Evolutionary conservation across 306 rosid species (phyloP), one percentile per base, ranked within the genome.

Genomic region (Glycine soja): DNA sequence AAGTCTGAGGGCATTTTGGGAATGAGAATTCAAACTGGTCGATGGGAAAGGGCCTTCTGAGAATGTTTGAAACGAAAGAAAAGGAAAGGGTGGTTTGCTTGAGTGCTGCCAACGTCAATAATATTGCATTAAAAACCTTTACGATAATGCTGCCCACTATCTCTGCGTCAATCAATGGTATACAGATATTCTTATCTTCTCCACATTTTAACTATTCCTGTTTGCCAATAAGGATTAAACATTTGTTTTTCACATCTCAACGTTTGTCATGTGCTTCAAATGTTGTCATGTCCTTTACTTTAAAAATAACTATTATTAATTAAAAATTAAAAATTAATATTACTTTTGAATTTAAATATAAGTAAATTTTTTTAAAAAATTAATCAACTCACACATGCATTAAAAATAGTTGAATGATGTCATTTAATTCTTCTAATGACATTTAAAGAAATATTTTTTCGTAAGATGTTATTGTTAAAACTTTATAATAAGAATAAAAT

Each of bases 111-210:
- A 57, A 83, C 83, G 87, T 78, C 76, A 79, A 73, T 65, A 57
- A 78, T 64, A 57, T 78, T 72, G 83, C 56, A 78, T 72, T 83
- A 45, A 73, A 73, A 83, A 72, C 24, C 48, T 46, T 56, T 78
- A 53, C 61, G 75, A 83, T 78, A 65, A 54, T 72, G 65, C 16
- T 73, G 42, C 40, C 86, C 87, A 78, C 72, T 78, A 73, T 83
- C 80, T 51, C 53, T 46, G 83, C 87, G 76, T 73, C 77, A 66
- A 83, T 83, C 80, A 66, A 38, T 83, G 86, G 81, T 68, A n/a
- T 42, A 40, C 77, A 12, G 42, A 18, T 64, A 40, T 52, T 52
- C 42, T 63, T 24, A 24, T 24, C 42, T 52, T 57, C 68, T 72
- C 57, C 43, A 14, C 63, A 24, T 72, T 47, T 58, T 47, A 47